Conservation (phyloP, 768 basidiomycete genomes). For the Leccinellum albellum region DNA sequence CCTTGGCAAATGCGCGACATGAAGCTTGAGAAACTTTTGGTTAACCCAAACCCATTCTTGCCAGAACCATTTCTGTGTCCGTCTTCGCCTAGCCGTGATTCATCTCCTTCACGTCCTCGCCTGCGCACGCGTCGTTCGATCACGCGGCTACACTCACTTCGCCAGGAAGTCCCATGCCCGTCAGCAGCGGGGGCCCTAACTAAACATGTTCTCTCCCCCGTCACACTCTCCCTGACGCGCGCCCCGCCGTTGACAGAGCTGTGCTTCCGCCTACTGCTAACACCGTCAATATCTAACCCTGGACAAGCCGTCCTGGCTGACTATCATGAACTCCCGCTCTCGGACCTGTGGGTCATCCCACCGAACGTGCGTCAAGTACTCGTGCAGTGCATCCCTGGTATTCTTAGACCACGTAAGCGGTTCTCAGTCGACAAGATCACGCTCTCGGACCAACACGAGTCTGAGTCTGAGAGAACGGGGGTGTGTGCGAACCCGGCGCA, state of each 20-base stretch:
- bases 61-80: conserved; percentile 25
- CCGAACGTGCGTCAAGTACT: conserved; percentile 23
- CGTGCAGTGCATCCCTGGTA: conserved; percentile 26
- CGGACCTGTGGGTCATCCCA: conserved; percentile 10
- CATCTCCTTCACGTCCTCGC: background rate
- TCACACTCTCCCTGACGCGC: conserved; percentile 17
- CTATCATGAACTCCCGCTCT: background rate
- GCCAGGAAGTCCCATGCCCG: conserved; percentile 1
- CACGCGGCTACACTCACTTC: conserved; percentile 6
- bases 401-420: conserved; percentile 26
- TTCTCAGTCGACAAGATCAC: conserved; percentile 8
- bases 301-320: background rate
- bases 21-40: conserved; percentile 42
- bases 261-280: background rate
- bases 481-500: conserved; percentile 44
- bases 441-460: background rate
- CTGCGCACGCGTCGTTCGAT: conserved; percentile 11
- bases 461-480: conserved; percentile 35
- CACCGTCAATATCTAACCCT: background rate
- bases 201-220: conserved; percentile 18
- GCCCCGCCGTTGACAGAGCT: conserved; percentile 17
- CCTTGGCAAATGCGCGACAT: conserved; percentile 65
- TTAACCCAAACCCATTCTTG: conserved; percentile 63
- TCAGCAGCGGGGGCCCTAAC: background rate
- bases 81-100: background rate